phyloP scores from a whole-genome alignment of 225 moss, liverwort and hornwort species.

The Polytrichum formosum region DNA sequence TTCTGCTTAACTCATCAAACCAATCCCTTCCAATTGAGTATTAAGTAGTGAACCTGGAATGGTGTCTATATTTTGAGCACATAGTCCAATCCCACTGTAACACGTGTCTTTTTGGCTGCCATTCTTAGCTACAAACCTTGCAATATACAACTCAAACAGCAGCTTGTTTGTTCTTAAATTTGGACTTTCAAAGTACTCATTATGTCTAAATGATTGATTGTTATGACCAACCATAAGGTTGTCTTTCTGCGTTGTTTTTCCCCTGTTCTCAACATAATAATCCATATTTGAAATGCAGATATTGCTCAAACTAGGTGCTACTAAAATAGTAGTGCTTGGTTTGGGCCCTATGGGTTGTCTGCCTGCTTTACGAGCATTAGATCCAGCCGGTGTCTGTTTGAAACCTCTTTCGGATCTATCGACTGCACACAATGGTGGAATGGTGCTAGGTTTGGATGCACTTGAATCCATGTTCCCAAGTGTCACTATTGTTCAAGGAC shows the following conservation, averaged over 20 bases:
- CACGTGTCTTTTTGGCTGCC: too few relatives aligned
- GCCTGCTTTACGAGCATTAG: conserved; percentile 54
- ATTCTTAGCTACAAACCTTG: too few relatives aligned
- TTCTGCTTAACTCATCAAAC: too few relatives aligned
- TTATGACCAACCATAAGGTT: too few relatives aligned
- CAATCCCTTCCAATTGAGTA: too few relatives aligned
- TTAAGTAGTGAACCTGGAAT: too few relatives aligned
- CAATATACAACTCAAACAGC: too few relatives aligned
- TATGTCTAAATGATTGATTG: too few relatives aligned
- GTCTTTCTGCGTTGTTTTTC: not conserved
- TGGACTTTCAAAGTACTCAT: too few relatives aligned
- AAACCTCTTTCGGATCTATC: conserved; percentile 43
- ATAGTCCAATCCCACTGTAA: too few relatives aligned
- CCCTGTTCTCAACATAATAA: not conserved
- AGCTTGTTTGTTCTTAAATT: too few relatives aligned
- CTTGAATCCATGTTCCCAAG: conserved; percentile 46
- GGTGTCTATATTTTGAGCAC: too few relatives aligned
- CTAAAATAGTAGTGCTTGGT: conserved; percentile 61
- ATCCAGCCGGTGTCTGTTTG: conserved; percentile 43
- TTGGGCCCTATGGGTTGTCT: conserved; percentile 77
- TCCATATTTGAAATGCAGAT: conserved; percentile 23
- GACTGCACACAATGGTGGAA: conserved; percentile 60
- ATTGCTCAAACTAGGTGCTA: conserved; percentile 55
- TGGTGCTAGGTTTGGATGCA: conserved; percentile 35
- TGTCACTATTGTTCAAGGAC: conserved; percentile 41